A percentile compares a stretch with the other conserved stretches of the same genome.
Evolutionary conservation across 306 rosid genomes (phyloP).

Genomic region (Styphnolobium japonicum): DNA sequence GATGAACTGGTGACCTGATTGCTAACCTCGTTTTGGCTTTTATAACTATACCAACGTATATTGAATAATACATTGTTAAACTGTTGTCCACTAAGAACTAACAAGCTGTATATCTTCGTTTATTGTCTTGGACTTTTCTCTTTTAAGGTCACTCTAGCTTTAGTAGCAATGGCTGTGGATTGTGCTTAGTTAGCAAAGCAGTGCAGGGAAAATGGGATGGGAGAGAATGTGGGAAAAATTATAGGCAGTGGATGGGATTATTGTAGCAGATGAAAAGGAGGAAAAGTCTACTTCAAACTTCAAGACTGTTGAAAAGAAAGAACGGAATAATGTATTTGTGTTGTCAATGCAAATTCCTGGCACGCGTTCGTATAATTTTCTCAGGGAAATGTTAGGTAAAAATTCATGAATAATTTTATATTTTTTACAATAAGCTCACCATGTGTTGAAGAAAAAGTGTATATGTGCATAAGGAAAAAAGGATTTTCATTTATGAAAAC

Average conservation of each 20-base stretch:
- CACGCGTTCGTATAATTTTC: not conserved
- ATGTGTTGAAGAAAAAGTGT: not conserved
- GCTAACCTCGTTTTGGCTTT: too few relatives aligned
- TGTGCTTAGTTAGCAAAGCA: not conserved
- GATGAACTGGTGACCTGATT: too few relatives aligned
- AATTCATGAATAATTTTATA: too few relatives aligned
- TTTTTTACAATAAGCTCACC: not conserved
- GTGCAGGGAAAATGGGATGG: too few relatives aligned
- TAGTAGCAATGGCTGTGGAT: not conserved
- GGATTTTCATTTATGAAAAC: not conserved
- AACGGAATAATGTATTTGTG: too few relatives aligned
- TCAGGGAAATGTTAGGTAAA: too few relatives aligned
- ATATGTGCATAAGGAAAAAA: not conserved
- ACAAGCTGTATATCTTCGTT: too few relatives aligned
- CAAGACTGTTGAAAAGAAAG: not conserved
- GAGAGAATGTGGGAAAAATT: not conserved
- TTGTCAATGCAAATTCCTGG: slow-evolving; percentile 29
- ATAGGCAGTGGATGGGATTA: not conserved
- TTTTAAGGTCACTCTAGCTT: not conserved
- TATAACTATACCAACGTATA: too few relatives aligned
- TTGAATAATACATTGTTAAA: too few relatives aligned
- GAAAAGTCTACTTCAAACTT: too few relatives aligned
- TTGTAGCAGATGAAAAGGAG: not conserved
- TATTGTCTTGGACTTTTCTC: too few relatives aligned
- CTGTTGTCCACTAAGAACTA: too few relatives aligned